phyloP scores from a whole-genome alignment of 2,329 filamentous ascomycete genomes.

The Blastomyces parvus region DNA sequence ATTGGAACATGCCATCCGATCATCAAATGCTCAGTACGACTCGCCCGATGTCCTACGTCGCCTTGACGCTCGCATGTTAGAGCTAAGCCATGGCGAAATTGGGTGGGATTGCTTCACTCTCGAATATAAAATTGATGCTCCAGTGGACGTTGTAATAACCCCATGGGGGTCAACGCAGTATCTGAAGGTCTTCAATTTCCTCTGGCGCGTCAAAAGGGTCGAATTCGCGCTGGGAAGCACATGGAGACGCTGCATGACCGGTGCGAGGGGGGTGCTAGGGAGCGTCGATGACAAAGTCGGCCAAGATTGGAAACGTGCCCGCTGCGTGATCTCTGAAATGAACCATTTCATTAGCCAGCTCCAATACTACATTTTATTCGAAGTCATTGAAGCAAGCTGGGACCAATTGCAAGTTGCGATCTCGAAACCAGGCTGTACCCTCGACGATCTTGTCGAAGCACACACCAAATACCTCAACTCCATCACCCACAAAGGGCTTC shows the following conservation, averaged over 20 bases:
- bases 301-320: conserved; percentile 79
- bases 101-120: conserved; percentile 99
- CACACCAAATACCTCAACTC: conserved; percentile 84
- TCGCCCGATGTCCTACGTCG: conserved; percentile 81
- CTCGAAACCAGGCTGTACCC: conserved; percentile 72
- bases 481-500: conserved; percentile 90
- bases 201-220: conserved; percentile 96
- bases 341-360: conserved; percentile 95
- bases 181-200: conserved; percentile 97
- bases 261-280: conserved; percentile 78
- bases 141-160: conserved; percentile 92
- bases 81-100: conserved; percentile 91
- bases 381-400: conserved; percentile 97
- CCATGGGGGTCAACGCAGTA: conserved; percentile 94
- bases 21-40: conserved; percentile 95
- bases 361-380: conserved; percentile 97
- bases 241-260: conserved; percentile 94
- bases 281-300: conserved; percentile 62
- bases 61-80: conserved; percentile 94
- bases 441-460: conserved; percentile 89
- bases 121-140: conserved; percentile 95
- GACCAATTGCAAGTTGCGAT: conserved; percentile 76
- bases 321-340: conserved; percentile 91
- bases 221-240: conserved; percentile 86
- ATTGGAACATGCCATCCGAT: conserved; percentile 90